Evolutionary conservation across 1,284 basidiomycete genomes (phyloP).

Genomic region (Rhodofomes roseus): DNA sequence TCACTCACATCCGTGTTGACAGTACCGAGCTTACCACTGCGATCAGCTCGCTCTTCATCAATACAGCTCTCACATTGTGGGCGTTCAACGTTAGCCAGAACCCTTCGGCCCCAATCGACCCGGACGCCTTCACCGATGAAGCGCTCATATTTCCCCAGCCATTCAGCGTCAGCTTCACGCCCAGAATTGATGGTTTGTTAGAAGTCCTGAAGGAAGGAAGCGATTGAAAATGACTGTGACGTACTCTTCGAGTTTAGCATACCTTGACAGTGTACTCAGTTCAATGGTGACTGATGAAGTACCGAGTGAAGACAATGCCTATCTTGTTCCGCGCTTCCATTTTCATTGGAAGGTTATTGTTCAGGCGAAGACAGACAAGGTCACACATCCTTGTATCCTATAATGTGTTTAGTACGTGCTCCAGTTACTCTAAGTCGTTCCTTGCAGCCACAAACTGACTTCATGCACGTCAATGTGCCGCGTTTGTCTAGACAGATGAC

Average conservation of each 20-base stretch:
- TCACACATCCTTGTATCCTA: no score
- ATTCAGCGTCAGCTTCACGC: conserved; percentile 44
- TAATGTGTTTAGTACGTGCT: no score
- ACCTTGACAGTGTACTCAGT: no score
- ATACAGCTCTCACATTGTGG: conserved; percentile 54
- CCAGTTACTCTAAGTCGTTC: no score
- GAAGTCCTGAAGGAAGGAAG: background rate
- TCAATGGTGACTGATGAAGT: no score
- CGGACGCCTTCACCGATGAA: conserved; percentile 50
- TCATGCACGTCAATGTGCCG: no score
- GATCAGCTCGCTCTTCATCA: conserved; percentile 48
- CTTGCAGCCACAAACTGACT: no score
- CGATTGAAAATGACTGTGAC: background rate
- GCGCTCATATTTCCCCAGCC: conserved; percentile 53
- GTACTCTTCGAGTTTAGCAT: background rate
- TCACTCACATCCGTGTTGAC: background rate
- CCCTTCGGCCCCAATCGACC: conserved; percentile 46
- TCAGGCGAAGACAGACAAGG: no score
- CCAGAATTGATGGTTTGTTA: background rate
- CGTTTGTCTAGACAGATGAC: no score
- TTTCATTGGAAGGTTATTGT: no score
- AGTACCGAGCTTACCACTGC: background rate
- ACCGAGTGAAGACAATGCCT: no score
- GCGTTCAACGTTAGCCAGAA: conserved; percentile 48
- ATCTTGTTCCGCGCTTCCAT: no score